Evolutionary conservation across 352 stramenopile species (phyloP).

Genomic region (Phytophthora boehmeriae): DNA sequence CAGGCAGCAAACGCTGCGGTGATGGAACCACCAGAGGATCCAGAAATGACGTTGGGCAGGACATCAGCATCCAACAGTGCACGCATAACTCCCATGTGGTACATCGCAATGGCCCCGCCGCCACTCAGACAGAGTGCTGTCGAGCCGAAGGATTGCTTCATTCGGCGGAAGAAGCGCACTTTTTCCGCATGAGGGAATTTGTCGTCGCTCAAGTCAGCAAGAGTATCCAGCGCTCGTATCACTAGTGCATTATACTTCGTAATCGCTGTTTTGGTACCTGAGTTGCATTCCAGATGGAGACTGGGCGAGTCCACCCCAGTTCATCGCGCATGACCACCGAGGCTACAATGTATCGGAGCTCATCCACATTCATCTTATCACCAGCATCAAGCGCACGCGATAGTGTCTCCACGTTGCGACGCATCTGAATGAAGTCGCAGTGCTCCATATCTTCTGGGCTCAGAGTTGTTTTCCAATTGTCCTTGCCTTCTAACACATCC

Average conservation of each 20-base stretch:
- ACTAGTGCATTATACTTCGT: slow-evolving; percentile 57
- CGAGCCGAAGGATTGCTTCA: slow-evolving; percentile 86
- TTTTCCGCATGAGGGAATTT: slow-evolving; percentile 54
- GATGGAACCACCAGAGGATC: slow-evolving; percentile 93
- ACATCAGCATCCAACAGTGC: slow-evolving; percentile 87
- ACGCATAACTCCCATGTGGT: slow-evolving; percentile 93
- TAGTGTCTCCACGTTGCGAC: slow-evolving; percentile 46
- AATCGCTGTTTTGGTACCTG: slow-evolving; percentile 67
- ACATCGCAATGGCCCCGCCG: slow-evolving; percentile 93
- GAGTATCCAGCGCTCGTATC: slow-evolving; percentile 49
- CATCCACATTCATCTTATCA: slow-evolving; percentile 43
- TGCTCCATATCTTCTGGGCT: slow-evolving; percentile 50
- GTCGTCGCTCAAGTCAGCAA: slow-evolving; percentile 30
- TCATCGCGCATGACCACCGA: slow-evolving; percentile 72
- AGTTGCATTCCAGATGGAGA: slow-evolving; percentile 62
- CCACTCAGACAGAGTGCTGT: slow-evolving; percentile 93
- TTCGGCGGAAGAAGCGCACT: slow-evolving; percentile 52
- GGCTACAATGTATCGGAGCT: slow-evolving; percentile 66
- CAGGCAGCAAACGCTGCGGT: slow-evolving; percentile 86
- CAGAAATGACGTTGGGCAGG: slow-evolving; percentile 93
- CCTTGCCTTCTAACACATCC: slow-evolving; percentile 62
- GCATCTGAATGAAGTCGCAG: slow-evolving; percentile 67
- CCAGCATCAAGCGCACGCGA: slow-evolving; percentile 32
- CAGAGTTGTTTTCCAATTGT: slow-evolving; percentile 64
- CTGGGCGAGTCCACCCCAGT: slow-evolving; percentile 57